These are phyloP conservation scores for Balamuthia mandrillaris DNA, from an alignment of 208 protist species.

Conservation along the genomic window DNA sequence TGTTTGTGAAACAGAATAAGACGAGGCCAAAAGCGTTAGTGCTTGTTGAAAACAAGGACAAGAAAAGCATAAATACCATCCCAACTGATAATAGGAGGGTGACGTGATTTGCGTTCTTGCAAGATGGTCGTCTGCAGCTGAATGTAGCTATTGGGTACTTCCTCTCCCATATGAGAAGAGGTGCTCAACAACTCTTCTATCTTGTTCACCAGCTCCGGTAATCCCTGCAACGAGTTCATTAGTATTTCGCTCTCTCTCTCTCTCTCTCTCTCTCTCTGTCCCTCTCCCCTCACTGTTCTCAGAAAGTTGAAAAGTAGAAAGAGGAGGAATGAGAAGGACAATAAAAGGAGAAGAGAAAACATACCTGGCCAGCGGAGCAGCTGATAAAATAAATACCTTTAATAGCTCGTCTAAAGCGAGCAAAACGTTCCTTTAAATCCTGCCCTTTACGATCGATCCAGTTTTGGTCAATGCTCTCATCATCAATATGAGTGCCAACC, in stretches of 20 bases:
- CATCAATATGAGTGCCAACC: slow-evolving; percentile 19
- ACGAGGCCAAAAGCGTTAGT: too few species aligned
- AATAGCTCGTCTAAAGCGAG: neutral
- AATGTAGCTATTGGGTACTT: slow-evolving; percentile 8
- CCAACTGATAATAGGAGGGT: neutral
- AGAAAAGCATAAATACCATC: too few species aligned
- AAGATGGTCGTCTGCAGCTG: neutral
- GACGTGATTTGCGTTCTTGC: neutral
- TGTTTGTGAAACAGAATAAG: too few species aligned
- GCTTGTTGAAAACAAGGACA: too few species aligned
- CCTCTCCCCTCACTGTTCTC: too few species aligned
- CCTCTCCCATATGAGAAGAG: neutral
- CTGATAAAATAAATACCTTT: too few species aligned
- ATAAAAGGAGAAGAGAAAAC: neutral
- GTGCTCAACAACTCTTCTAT: neutral
- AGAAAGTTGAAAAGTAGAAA: too few species aligned
- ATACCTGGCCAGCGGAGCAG: too few species aligned
- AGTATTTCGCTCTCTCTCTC: too few species aligned
- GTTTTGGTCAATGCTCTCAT: neutral
- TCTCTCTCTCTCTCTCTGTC: too few species aligned
- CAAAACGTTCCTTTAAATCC: neutral
- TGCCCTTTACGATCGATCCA: too few species aligned
- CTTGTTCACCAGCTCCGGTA: too few species aligned
- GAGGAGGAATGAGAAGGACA: neutral
- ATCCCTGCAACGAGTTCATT: neutral